phyloP scores from a whole-genome alignment of 2,329 filamentous ascomycete genomes.

The Blumeria hordei region DNA sequence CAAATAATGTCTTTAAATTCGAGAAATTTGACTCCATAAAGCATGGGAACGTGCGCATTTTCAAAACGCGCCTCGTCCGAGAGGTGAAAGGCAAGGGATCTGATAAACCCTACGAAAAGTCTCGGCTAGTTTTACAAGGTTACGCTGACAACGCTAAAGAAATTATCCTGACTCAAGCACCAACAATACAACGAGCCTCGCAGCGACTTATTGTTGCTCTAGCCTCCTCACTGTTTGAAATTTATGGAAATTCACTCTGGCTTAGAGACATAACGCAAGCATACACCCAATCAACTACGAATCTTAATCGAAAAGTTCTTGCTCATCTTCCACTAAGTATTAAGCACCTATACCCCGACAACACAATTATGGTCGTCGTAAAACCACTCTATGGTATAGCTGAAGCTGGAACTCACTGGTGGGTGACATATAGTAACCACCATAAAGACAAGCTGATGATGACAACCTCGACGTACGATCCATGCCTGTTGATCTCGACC shows the following conservation, averaged over 20 bases:
- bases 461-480: neutral
- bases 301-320: neutral
- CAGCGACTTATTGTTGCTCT: constrained; percentile 1
- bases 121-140: neutral
- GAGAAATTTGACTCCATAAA: neutral
- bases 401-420: neutral
- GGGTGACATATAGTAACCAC: neutral
- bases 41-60: neutral
- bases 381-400: neutral
- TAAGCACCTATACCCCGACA: neutral
- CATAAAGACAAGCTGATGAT: constrained; percentile 1
- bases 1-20: neutral
- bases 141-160: constrained; percentile 2
- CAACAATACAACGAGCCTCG: constrained; percentile 2
- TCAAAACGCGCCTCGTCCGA: neutral
- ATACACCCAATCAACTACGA: neutral
- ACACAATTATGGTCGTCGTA: neutral
- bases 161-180: constrained; percentile 3
- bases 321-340: neutral
- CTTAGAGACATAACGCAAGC: neutral
- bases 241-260: neutral
- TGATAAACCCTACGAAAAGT: neutral
- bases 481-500: neutral
- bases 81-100: neutral
- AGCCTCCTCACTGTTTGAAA: neutral